Percentiles rank a stretch among this genome's conserved stretches.
phyloP scores from a whole-genome alignment of 1,284 basidiomycete genomes.

The Ganoderma meredithae region DNA sequence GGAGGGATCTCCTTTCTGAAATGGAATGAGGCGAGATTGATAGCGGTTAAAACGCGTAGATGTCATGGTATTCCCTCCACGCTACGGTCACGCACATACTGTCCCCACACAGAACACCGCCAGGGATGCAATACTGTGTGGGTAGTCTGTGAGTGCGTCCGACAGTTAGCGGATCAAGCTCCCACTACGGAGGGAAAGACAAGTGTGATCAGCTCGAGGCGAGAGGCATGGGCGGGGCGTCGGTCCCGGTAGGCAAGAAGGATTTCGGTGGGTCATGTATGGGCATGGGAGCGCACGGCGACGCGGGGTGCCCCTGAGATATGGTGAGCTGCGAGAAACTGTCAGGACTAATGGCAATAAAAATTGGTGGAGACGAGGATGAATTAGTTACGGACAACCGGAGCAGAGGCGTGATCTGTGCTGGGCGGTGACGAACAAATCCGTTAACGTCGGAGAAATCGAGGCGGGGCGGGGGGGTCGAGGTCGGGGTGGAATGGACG shows the following conservation, averaged over 20 bases:
- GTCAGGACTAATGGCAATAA: constrained; percentile 21
- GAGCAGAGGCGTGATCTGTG: constrained; percentile 30
- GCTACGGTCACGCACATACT: not conserved
- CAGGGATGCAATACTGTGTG: constrained; percentile 22
- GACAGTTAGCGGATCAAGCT: constrained; percentile 31
- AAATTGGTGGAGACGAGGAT: constrained; percentile 18
- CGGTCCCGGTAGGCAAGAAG: not conserved
- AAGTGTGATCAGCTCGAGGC: constrained; percentile 15
- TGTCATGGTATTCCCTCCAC: constrained; percentile 12
- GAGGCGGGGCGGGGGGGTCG: constrained; percentile 5
- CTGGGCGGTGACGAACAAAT: constrained; percentile 28
- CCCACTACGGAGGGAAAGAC: constrained; percentile 11
- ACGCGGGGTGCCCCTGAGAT: constrained; percentile 10
- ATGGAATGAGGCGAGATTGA: not conserved
- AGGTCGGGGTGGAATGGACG: not conserved
- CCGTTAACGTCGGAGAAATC: constrained; percentile 30
- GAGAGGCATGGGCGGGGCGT: constrained; percentile 6
- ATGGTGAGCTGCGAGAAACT: constrained; percentile 9
- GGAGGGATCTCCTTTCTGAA: not conserved
- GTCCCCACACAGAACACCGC: not conserved
- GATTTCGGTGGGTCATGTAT: not conserved
- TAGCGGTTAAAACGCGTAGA: constrained; percentile 3
- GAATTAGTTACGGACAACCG: constrained; percentile 17
- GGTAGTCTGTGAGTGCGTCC: constrained; percentile 20
- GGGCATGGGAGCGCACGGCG: not conserved